These are phyloP conservation scores for Penicillium canariense DNA, from an alignment of 495 filamentous ascomycete genomes.

Conservation along the genomic window DNA sequence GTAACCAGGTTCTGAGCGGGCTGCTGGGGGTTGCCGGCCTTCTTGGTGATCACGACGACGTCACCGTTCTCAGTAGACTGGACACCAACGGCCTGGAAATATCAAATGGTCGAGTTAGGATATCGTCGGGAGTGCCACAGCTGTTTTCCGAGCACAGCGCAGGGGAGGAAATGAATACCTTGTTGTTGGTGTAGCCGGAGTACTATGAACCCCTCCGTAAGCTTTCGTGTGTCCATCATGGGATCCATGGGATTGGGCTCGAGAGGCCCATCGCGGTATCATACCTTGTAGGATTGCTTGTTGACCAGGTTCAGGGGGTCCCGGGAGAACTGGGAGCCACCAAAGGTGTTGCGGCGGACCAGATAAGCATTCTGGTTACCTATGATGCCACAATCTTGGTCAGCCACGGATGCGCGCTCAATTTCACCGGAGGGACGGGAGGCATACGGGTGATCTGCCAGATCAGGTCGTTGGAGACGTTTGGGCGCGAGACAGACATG, in stretches of 20 bases:
- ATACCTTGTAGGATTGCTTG: conserved; percentile 87
- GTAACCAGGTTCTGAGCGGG: conserved; percentile 61
- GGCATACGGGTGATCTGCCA: conserved; percentile 87
- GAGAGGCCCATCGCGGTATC: neutral
- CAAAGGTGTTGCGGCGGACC: conserved; percentile 77
- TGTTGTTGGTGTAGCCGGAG: conserved; percentile 86
- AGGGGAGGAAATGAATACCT: conserved; percentile 57
- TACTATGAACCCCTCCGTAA: conserved; percentile 51
- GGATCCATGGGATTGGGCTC: no score
- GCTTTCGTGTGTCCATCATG: neutral
- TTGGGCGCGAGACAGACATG: conserved; percentile 49
- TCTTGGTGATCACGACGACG: conserved; percentile 80
- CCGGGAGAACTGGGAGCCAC: conserved; percentile 82
- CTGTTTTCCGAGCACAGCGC: neutral
- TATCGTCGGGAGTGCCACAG: neutral
- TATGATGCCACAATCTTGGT: conserved; percentile 37
- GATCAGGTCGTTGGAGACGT: conserved; percentile 83
- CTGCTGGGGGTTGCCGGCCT: conserved; percentile 62
- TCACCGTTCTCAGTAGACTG: conserved; percentile 63
- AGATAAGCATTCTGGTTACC: conserved; percentile 80
- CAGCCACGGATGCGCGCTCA: conserved; percentile 15
- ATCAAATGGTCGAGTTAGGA: conserved; percentile 9
- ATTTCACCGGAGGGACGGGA: neutral
- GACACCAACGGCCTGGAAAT: conserved; percentile 74
- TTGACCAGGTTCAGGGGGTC: conserved; percentile 91